Conservation (phyloP, 371 early-diverging fungal genomes). For the Apophysomyces trapeziformis region DNA sequence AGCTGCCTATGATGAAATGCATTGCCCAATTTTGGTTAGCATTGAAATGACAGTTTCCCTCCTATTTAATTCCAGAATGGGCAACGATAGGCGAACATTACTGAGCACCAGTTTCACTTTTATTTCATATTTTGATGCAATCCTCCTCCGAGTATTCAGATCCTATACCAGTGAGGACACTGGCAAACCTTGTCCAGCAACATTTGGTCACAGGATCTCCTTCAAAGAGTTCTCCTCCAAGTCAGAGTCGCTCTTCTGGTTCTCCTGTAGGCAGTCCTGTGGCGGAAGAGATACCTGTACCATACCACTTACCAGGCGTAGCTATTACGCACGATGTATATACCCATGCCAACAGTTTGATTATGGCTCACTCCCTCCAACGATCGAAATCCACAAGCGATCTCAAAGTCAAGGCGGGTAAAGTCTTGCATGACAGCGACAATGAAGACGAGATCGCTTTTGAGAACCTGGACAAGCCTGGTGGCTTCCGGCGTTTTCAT, state of each 20-base stretch:
- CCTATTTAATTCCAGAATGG: slow-evolving; percentile 10
- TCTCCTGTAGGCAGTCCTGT: slow-evolving; percentile 8
- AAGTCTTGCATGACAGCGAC: slow-evolving; percentile 27
- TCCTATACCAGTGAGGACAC: slow-evolving; percentile 37
- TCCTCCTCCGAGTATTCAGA: slow-evolving; percentile 16
- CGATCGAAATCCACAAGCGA: slow-evolving; percentile 35
- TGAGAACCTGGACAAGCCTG: slow-evolving; percentile 64
- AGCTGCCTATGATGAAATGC: background rate
- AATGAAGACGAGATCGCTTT: slow-evolving; percentile 25
- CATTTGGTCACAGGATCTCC: slow-evolving; percentile 34
- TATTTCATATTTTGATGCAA: slow-evolving; percentile 14
- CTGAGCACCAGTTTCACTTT: background rate
- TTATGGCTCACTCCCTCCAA: slow-evolving; percentile 19
- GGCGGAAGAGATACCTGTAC: slow-evolving; percentile 37
- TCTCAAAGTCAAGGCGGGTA: slow-evolving; percentile 20
- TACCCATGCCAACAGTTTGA: slow-evolving; percentile 40
- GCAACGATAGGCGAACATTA: background rate
- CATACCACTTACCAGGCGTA: slow-evolving; percentile 50
- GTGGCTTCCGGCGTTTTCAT: slow-evolving; percentile 74
- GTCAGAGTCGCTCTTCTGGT: background rate
- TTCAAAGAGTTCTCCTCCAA: slow-evolving; percentile 8
- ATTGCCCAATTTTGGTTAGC: slow-evolving; percentile 4
- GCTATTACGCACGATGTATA: slow-evolving; percentile 57
- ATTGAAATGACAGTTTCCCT: slow-evolving; percentile 2
- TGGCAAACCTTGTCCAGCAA: slow-evolving; percentile 37